Evolutionary conservation across 352 stramenopile species (phyloP), one percentile per base, ranked within the genome.

Genomic region (Globisporangium heterothallicum): DNA sequence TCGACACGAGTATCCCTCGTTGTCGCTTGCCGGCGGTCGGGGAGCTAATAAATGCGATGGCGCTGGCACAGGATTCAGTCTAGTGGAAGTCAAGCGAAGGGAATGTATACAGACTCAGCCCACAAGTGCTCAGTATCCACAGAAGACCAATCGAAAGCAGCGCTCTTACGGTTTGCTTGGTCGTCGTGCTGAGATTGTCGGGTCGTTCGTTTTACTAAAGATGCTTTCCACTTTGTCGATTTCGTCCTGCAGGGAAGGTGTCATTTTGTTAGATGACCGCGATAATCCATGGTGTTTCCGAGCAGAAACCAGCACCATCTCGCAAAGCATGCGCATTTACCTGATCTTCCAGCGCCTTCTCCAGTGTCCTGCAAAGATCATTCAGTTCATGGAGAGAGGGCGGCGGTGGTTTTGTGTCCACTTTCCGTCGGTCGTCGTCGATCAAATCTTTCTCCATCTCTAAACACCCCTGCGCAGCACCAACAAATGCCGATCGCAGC

Each of bases 361-460:
- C 81, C 6, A 92, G 57, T 6, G 59, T 69, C 21, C 68, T 74
- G 16, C 68, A 59, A 19, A 92, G 63, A 19, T 83, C 67, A 1
- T 74, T 71, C n/a, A 92, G 66, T 29, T 90, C 77, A 21, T 74
- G 75, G 4, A 90, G 44, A 3, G 81, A 73, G 14, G 81, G 81
- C 18, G 71, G 68, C 10, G 72, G 55, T 8, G 34, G 35, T 7
- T 72, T 72, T 1, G 53, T 58, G 1, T 22, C 10, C 26, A 85
- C 66, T 29, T 77, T 72, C 21, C 72, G 61, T 42, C 71, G 66
- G 42, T 92, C 81, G 21, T 88, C 78, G 30, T 90, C 78, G 21
- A 92, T 78, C 14, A 92, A 61, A 53, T 90, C 81, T 42, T 92
- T 76, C 46, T 92, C 81, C 81, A 92, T 92, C 61, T 92, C 81